Evolutionary conservation across 1,284 basidiomycete species (phyloP), one percentile per base, ranked within the genome.

Genomic region (Mycena citricolor): DNA sequence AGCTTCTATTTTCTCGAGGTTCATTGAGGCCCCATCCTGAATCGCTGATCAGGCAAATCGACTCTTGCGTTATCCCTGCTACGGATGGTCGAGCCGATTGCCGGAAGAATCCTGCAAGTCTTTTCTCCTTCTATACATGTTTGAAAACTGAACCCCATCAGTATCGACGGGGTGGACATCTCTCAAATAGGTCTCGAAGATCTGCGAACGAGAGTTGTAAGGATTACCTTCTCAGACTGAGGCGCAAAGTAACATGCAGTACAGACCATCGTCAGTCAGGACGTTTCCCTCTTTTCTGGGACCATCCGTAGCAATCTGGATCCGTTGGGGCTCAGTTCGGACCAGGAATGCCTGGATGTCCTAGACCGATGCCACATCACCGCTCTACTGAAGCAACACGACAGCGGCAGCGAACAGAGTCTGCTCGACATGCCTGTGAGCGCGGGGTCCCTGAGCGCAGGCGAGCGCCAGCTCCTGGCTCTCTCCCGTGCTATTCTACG

Each of bases 91-190:
- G 91, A 95, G 56, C 82, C 89, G 0, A 70, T 72, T 14, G 68
- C 68, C 17, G 91, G 92, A 0, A 74, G 66, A 46, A 91, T 95
- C 40, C 60, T 83, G 80, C 82, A 57, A 48, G 77, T 56, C 5
- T 13, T 6, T 4, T 25, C 25, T 34, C 14, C 13, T 23, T 5
- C 17, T 23, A n/a, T 16, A 23, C 36, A 7, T 25, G 21, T 32
- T 28, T 57, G 11, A 40, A 39, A 14, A 7, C 33, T 44, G 23
- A 44, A 16, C 35, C 29, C 34, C 13, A 22, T 17, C 43, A 83
- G 81, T n/a, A 68, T 94, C 29, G 90, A 93, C 57, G 86, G 86
- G 5, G 77, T 94, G 51, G 87, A 94, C 63, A 86, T 94, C 47
- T 77, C 82, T 5, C 77, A 72, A 2, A 82, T 95, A 31, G 90